Evolutionary conservation across 2,329 filamentous ascomycete species (phyloP).

Genomic region (Pleurostoma richardsiae): DNA sequence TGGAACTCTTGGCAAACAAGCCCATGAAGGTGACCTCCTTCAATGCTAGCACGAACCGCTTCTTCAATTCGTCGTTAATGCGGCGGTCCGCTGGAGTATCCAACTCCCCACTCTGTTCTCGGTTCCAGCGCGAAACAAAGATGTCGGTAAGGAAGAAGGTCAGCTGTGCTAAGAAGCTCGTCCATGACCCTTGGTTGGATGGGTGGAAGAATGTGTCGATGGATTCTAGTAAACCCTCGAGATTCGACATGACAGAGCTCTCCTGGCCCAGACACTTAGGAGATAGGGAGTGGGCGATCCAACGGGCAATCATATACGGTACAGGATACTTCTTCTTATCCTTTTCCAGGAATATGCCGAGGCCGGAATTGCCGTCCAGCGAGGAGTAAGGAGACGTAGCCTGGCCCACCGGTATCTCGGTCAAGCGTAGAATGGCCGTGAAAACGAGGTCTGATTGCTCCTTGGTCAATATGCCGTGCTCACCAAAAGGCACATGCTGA

Average conservation of each 20-base stretch:
- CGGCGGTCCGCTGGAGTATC: slow-evolving; percentile 75
- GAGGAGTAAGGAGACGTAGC: slow-evolving; percentile 87
- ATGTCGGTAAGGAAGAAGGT: slow-evolving; percentile 91
- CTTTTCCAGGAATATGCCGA: slow-evolving; percentile 65
- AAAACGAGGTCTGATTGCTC: slow-evolving; percentile 92
- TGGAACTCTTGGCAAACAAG: slow-evolving; percentile 91
- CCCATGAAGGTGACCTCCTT: slow-evolving; percentile 97
- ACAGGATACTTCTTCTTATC: slow-evolving; percentile 91
- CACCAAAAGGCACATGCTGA: slow-evolving; percentile 70
- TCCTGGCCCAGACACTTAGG: slow-evolving; percentile 72
- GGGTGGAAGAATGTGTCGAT: slow-evolving; percentile 99
- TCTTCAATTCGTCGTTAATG: slow-evolving; percentile 76
- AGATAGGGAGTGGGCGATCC: slow-evolving; percentile 90
- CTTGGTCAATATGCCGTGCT: slow-evolving; percentile 85
- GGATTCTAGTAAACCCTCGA: slow-evolving; percentile 89
- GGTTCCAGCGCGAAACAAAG: slow-evolving; percentile 96
- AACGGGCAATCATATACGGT: slow-evolving; percentile 85
- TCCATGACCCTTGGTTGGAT: slow-evolving; percentile 92
- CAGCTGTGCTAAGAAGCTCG: slow-evolving; percentile 81
- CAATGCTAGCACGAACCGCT: slow-evolving; percentile 81
- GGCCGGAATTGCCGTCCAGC: slow-evolving; percentile 76
- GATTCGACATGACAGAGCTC: slow-evolving; percentile 74
- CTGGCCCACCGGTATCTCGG: slow-evolving; percentile 95
- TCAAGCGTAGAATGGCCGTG: slow-evolving; percentile 79
- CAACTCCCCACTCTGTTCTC: slow-evolving; percentile 88